These are phyloP conservation scores for Antitrichia curtipendula DNA, from an alignment of 225 moss, liverwort and hornwort species.

Conservation along the genomic window DNA sequence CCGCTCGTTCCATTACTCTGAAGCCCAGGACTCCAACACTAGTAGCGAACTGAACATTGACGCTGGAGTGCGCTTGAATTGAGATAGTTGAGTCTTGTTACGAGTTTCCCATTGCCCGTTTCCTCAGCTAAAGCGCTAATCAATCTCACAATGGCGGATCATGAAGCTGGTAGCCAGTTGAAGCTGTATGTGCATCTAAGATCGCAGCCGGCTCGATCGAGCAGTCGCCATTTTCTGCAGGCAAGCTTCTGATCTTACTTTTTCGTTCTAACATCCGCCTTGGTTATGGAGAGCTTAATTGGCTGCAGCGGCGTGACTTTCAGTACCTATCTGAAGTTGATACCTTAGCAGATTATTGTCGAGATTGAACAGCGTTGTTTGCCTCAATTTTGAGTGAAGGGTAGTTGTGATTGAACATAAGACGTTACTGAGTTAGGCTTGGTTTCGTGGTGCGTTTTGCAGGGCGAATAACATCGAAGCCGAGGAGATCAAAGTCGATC, in stretches of 20 bases:
- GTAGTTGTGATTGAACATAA: too few relatives aligned
- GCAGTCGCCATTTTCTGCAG: constrained; percentile 14
- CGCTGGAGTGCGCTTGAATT: too few relatives aligned
- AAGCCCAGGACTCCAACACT: too few relatives aligned
- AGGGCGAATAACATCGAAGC: constrained; percentile 3
- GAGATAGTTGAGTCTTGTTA: too few relatives aligned
- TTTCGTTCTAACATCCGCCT: not conserved
- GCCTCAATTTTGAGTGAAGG: not conserved
- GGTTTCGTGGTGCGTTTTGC: not conserved
- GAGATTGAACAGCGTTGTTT: not conserved
- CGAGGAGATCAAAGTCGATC: not conserved
- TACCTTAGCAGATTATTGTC: not conserved
- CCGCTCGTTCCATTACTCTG: not conserved
- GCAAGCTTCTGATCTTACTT: not conserved
- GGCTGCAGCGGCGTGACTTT: not conserved
- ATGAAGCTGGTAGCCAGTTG: not conserved
- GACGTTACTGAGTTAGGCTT: too few relatives aligned
- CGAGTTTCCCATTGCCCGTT: too few relatives aligned
- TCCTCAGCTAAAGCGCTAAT: too few relatives aligned
- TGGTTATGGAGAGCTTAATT: not conserved
- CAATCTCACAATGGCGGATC: not conserved
- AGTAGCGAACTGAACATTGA: not conserved
- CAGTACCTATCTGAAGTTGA: not conserved
- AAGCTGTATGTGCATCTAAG: constrained; percentile 4
- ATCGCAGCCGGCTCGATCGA: constrained; percentile 12